Evolutionary conservation across 352 stramenopile species (phyloP).

Genomic region (Paralagenidium karlingii): DNA sequence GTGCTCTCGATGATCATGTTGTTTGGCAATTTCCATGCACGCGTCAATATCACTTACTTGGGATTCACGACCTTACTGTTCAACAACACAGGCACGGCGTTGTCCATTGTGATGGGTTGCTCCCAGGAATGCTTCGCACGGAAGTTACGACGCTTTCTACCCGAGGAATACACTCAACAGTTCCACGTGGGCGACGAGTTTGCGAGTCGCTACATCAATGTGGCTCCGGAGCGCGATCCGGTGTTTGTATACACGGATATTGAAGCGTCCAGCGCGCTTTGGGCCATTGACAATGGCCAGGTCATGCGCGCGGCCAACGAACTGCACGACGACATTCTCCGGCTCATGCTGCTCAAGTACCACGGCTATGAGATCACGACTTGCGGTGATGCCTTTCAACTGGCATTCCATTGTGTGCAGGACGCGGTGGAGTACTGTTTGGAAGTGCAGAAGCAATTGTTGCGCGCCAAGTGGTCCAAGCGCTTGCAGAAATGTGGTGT

Average conservation of each 20-base stretch:
- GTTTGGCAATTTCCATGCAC: constrained; percentile 18
- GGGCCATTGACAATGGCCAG: constrained; percentile 15
- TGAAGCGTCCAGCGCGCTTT: constrained; percentile 38
- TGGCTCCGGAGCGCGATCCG: constrained; percentile 20
- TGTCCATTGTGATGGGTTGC: constrained; percentile 31
- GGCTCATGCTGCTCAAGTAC: constrained; percentile 16
- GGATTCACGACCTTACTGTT: constrained; percentile 27
- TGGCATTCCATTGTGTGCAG: constrained; percentile 34
- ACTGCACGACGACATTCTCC: constrained; percentile 43
- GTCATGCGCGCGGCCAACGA: constrained; percentile 36
- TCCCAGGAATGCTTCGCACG: constrained; percentile 35
- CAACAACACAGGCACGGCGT: constrained; percentile 22
- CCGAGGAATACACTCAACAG: constrained; percentile 25
- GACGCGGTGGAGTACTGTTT: constrained; percentile 42
- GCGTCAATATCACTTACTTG: no score
- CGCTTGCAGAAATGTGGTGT: constrained; percentile 26
- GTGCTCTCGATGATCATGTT: constrained; percentile 23
- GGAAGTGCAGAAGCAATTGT: constrained; percentile 27
- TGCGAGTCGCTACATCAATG: background rate
- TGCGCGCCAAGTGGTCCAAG: constrained; percentile 23
- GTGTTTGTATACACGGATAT: constrained; percentile 62
- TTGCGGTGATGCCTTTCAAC: constrained; percentile 35
- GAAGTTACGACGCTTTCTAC: constrained; percentile 22
- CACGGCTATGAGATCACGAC: constrained; percentile 47
- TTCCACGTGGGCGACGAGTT: constrained; percentile 30